Base-by-base conservation (phyloP, 202 grass and related monocot species). In the Zoysia matrella region DNA sequence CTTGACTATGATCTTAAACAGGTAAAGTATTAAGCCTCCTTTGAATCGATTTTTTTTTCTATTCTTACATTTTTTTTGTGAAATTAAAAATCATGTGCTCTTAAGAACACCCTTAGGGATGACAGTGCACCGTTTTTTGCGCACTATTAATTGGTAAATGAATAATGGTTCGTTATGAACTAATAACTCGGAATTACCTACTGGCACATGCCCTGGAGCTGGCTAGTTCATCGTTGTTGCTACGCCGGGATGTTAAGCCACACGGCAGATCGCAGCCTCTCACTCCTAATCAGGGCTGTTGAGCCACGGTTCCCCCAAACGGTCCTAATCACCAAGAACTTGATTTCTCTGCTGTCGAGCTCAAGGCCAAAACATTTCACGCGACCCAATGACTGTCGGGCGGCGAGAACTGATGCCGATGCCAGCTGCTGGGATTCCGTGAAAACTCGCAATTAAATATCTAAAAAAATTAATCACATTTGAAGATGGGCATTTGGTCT, bases 401-500 rank as follows among this genome's bases (percentile, higher is more conserved):
- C 18, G 76, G 83, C 51, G 43, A 73, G 60, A 43, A 60, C 11
- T 60, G 10, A 56, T 15, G 1, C 53, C 5, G 12, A 56, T 30
- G 22, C 22, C 22, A 30, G 22, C 13, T 56, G 53, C 5, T 56
- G 52, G 2, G 11, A 3, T 30, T 30, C 22, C 22, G 22, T 30
- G 22, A 30, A 30, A 30, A 30, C 22, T 30, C 22, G 22, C 22
- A 30, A 30, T 30, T 30, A 47, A 47, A 3, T 55, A 55, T 14
- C 13, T 2, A 1, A 55, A 1, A 1, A 55, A 54, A 15, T 55
- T 15, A 15, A 15, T 3, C 11, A 12, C 1, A 51, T 14, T 14
- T 54, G 15, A 18, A 58, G 0, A 2, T 14, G 94, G 91, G 94
- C 89, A 97, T 92, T 97, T 97, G 91, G 94, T 94, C 87, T 92